Evolutionary conservation across 306 rosid species (phyloP).

Genomic region (barrel medic (Medicago truncatula)): MtrunA17r5.0-ANR NC_053043.1:20212001-20212500

Average conservation of each 20-base stretch:
- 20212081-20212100: too few species aligned
- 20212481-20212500: conserved; percentile 72
- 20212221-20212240: not conserved
- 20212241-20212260: not conserved
- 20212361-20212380: conserved; percentile 24
- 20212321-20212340: conserved; percentile 3
- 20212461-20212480: conserved; percentile 66
- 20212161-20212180: not conserved
- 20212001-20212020: too few species aligned
- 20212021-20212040: too few species aligned
- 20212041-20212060: too few species aligned
- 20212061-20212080: too few species aligned
- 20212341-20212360: conserved; percentile 34
- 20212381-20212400: not conserved
- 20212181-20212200: not conserved
- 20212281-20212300: not conserved
- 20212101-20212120: too few species aligned
- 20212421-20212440: conserved; percentile 33
- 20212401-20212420: conserved; percentile 3
- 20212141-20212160: not conserved
- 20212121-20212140: too few species aligned
- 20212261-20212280: not conserved
- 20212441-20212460: conserved; percentile 52
- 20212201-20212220: not conserved
- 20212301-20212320: conserved; percentile 16